A percentile compares a stretch with the other conserved stretches of the same genome.
phyloP scores from a whole-genome alignment of 805 yeast genomes.

The Teunomyces aglyptinius region DNA sequence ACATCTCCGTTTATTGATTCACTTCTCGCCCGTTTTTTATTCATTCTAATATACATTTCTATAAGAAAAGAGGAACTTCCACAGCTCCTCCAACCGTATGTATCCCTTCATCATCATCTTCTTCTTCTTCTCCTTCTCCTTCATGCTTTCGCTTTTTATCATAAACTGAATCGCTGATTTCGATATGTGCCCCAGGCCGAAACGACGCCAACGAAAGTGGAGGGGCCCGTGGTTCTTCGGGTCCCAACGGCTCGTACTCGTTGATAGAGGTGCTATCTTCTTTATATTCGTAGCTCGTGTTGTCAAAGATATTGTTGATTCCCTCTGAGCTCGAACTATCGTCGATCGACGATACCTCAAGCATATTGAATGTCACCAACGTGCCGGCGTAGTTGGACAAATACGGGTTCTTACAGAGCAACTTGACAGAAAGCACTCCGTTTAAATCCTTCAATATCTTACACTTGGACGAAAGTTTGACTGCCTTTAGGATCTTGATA shows the following conservation, averaged over 20 bases:
- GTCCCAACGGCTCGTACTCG: conserved; percentile 8
- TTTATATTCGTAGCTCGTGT: conserved; percentile 23
- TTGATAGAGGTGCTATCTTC: conserved; percentile 2
- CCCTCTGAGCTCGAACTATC: conserved; percentile 11
- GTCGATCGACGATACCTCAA: conserved; percentile 26
- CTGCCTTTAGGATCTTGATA: conserved; percentile 32
- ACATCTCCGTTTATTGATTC: conserved; percentile 74
- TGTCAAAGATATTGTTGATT: conserved; percentile 25
- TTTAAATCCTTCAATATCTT: conserved; percentile 35
- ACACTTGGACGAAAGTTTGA: conserved; percentile 38
- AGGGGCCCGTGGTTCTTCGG: conserved; percentile 8
- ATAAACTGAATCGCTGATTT: conserved; percentile 6
- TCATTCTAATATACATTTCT: conserved; percentile 1
- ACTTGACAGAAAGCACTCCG: conserved; percentile 38
- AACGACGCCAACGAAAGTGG: conserved; percentile 26
- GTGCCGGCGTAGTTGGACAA: conserved; percentile 34
- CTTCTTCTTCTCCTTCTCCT: conserved; percentile 3
- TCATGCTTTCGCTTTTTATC: conserved; percentile 1
- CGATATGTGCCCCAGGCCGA: conserved; percentile 3
- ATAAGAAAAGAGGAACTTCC: conserved; percentile 45
- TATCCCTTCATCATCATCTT: conserved; percentile 8
- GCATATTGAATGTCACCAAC: conserved; percentile 38
- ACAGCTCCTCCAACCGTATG: conserved; percentile 43
- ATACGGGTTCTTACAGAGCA: conserved; percentile 33
- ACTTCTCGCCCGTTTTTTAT: not conserved